Conservation (phyloP, 192 early-diverging fungal genomes). For the Podila minutissima region DNA sequence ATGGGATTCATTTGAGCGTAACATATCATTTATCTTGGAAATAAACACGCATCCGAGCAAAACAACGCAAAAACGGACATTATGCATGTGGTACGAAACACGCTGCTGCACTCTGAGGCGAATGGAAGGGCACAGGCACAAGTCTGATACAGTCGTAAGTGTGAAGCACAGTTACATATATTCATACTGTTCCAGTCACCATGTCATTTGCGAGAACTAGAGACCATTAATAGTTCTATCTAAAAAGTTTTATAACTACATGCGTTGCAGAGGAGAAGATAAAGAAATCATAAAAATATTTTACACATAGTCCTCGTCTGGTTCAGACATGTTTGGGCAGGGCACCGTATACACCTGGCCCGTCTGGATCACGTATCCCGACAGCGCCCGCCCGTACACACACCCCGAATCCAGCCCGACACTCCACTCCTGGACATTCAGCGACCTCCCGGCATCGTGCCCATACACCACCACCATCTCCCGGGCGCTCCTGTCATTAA, state of each 20-base stretch:
- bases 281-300: background rate
- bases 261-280: background rate
- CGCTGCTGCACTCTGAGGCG: too few relatives aligned
- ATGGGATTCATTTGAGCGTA: too few relatives aligned
- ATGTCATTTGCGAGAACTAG: background rate
- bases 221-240: background rate
- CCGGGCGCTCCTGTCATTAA: slow-evolving; percentile 37
- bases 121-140: too few relatives aligned
- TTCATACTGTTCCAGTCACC: too few relatives aligned
- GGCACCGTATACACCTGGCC: background rate
- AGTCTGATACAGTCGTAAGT: too few relatives aligned
- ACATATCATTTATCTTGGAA: too few relatives aligned
- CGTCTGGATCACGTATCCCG: slow-evolving; percentile 30
- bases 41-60: too few relatives aligned
- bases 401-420: slow-evolving; percentile 77
- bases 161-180: too few relatives aligned
- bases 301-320: slow-evolving; percentile 4
- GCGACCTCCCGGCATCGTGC: slow-evolving; percentile 68
- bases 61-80: too few relatives aligned
- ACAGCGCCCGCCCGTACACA: slow-evolving; percentile 63
- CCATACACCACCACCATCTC: slow-evolving; percentile 65
- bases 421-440: slow-evolving; percentile 62
- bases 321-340: background rate
- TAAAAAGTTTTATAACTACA: background rate
- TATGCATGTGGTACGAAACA: too few relatives aligned